Percentiles rank a stretch among this genome's conserved stretches.
These are phyloP conservation scores for Pythium coloratum DNA, from an alignment of 352 stramenopile species.

Conservation along the genomic window DNA sequence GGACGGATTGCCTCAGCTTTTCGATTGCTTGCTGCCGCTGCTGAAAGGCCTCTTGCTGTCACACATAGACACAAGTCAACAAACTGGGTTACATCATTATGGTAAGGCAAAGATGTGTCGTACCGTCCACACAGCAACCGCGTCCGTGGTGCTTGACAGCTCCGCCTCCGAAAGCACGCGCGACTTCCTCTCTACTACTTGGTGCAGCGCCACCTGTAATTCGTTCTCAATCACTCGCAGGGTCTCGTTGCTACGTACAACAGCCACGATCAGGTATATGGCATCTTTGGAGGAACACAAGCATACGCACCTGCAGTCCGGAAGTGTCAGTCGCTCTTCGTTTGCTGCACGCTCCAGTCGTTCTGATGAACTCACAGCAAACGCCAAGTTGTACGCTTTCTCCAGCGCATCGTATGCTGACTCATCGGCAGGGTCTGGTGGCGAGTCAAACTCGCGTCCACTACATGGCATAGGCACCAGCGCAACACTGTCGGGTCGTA, in stretches of 20 bases:
- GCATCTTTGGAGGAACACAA: not conserved
- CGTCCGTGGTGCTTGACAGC: not conserved
- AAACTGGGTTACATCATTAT: not conserved
- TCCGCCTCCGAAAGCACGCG: constrained; percentile 6
- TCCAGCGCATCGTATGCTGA: constrained; percentile 51
- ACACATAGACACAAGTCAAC: not conserved
- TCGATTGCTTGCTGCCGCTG: constrained; percentile 14
- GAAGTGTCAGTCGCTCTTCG: not conserved
- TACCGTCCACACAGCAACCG: constrained; percentile 14
- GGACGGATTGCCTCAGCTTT: not conserved
- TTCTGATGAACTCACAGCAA: constrained; percentile 31
- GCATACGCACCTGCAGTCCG: not conserved
- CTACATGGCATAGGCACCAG: constrained; percentile 23
- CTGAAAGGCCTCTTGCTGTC: constrained; percentile 2
- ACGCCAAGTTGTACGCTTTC: constrained; percentile 59
- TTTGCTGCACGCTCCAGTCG: constrained; percentile 13
- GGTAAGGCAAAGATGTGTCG: not conserved
- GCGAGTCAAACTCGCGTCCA: constrained; percentile 57
- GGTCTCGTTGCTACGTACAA: not conserved
- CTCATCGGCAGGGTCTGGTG: constrained; percentile 35
- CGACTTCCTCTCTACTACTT: constrained; percentile 6
- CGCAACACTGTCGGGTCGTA: constrained; percentile 4
- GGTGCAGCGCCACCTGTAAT: not conserved
- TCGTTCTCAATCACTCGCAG: not conserved
- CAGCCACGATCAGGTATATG: not conserved